Conservation (phyloP, 352 stramenopile genomes). For the Phytophthora quininea region DNA sequence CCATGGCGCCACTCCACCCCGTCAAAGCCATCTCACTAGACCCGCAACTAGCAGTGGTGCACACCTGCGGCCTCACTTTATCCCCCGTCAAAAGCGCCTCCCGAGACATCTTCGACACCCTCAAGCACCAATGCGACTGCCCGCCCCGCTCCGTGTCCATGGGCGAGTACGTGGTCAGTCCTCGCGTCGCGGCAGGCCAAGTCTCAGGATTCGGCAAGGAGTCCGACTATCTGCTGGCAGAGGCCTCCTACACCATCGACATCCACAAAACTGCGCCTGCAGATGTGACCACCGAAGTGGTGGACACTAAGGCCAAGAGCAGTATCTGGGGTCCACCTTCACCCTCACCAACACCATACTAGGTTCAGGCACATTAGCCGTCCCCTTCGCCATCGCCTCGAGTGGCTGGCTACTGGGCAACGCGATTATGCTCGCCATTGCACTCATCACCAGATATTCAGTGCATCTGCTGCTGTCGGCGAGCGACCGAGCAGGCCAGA, state of each 20-base stretch:
- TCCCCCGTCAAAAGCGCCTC: conserved; percentile 47
- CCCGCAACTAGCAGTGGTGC: conserved; percentile 29
- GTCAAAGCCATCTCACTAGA: conserved; percentile 22
- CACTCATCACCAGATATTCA: conserved; percentile 80
- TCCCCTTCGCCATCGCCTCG: conserved; percentile 75
- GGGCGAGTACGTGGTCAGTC: conserved; percentile 79
- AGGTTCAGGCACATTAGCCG: conserved; percentile 71
- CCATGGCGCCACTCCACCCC: conserved; percentile 24
- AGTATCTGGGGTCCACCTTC: conserved; percentile 75
- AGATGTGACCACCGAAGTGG: neutral
- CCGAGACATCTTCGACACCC: conserved; percentile 56
- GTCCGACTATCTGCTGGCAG: conserved; percentile 27
- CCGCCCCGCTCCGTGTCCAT: conserved; percentile 66
- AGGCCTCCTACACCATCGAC: conserved; percentile 29
- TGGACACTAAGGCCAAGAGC: conserved; percentile 37
- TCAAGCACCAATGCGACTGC: conserved; percentile 72
- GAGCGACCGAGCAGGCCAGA: conserved; percentile 62
- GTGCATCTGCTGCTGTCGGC: conserved; percentile 67
- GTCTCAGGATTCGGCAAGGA: conserved; percentile 30
- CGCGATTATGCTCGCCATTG: conserved; percentile 69
- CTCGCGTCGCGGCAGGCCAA: conserved; percentile 24
- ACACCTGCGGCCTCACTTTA: conserved; percentile 46
- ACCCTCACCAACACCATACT: conserved; percentile 82
- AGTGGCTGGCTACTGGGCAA: conserved; percentile 77
- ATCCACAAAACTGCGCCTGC: conserved; percentile 34